A percentile compares a stretch with the other conserved stretches of the same genome.
These are phyloP conservation scores for Beauveria asiatica DNA, from an alignment of 2,329 filamentous ascomycete genomes.

Conservation along the genomic window DNA sequence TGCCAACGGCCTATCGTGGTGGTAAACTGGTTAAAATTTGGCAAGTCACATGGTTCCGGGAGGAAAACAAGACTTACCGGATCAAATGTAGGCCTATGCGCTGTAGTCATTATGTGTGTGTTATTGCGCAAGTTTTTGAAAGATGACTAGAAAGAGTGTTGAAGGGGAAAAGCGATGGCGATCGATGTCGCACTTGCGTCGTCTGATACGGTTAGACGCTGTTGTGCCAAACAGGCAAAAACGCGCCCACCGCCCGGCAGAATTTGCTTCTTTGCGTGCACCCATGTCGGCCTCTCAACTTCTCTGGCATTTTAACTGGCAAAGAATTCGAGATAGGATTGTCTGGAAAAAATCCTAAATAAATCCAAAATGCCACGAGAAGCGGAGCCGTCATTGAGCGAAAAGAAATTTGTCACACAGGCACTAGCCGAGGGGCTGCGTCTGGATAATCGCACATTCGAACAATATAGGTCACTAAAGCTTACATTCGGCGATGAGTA, in stretches of 20 bases:
- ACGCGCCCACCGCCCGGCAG: conserved; percentile 40
- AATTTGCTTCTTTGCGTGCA: conserved; percentile 25
- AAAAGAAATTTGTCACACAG: conserved; percentile 76
- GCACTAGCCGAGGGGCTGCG: conserved; percentile 75
- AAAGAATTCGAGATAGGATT: neutral
- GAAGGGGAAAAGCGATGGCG: neutral
- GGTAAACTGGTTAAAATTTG: neutral
- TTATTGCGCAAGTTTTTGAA: neutral
- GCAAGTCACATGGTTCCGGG: conserved; percentile 14
- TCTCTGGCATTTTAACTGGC: neutral
- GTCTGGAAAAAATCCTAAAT: neutral
- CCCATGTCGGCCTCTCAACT: neutral
- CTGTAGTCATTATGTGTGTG: conserved; percentile 48
- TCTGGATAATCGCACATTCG: conserved; percentile 72
- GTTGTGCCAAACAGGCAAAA: neutral
- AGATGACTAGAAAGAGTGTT: neutral
- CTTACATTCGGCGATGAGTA: conserved; percentile 84
- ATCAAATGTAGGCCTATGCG: conserved; percentile 88
- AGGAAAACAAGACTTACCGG: conserved; percentile 48
- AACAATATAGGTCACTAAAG: conserved; percentile 69
- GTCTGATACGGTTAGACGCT: conserved; percentile 2
- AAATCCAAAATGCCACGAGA: conserved; percentile 71
- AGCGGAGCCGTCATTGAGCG: conserved; percentile 80
- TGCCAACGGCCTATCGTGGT: conserved; percentile 64
- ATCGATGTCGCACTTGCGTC: neutral